Conservation (phyloP, 148 eudicot genomes). For the Limonium bicolor region DNA sequence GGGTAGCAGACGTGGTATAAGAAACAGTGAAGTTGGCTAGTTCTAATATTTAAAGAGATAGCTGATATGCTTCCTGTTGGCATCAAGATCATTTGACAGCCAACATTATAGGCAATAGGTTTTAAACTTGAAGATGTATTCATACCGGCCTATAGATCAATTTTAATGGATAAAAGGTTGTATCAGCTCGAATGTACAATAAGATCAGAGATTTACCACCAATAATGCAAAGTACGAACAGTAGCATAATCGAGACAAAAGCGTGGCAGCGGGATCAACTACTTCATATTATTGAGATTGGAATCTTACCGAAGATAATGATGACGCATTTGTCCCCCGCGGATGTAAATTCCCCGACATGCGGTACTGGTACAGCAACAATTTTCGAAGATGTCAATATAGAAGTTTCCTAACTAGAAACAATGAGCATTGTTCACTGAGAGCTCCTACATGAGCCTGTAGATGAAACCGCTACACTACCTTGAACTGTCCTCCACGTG, state of each 20-base stretch:
- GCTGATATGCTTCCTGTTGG: too few relatives aligned
- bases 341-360: slow-evolving; percentile 2
- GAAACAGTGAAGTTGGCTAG: too few relatives aligned
- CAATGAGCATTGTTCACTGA: neutral
- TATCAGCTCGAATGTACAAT: too few relatives aligned
- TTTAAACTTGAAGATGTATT: neutral
- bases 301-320: neutral
- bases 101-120: too few relatives aligned
- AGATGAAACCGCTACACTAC: neutral
- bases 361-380: neutral
- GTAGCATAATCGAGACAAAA: neutral
- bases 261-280: neutral
- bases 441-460: neutral
- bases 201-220: neutral
- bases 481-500: neutral
- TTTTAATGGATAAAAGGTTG: too few relatives aligned
- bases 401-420: neutral
- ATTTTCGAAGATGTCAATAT: neutral
- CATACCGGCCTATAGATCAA: neutral
- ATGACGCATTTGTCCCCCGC: neutral
- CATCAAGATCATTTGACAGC: too few relatives aligned
- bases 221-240: neutral
- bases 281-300: too few relatives aligned
- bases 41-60: too few relatives aligned
- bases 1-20: too few relatives aligned